phyloP scores from a whole-genome alignment of 805 yeast species.

The Kodamaea laetipori region DNA sequence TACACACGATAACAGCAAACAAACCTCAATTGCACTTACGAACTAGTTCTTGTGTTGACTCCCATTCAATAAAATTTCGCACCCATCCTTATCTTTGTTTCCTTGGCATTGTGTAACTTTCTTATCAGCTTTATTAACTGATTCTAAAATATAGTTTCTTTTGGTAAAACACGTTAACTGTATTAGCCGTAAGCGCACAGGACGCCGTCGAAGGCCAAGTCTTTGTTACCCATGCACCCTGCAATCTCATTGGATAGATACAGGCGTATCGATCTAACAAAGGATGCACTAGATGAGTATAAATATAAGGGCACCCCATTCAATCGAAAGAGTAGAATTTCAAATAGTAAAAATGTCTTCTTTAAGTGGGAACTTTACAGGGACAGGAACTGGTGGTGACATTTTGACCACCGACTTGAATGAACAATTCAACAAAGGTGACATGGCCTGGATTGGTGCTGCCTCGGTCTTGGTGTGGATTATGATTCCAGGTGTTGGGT shows the following conservation, averaged over 20 bases:
- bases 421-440: slow-evolving; percentile 66
- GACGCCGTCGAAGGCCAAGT: slow-evolving; percentile 4
- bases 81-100: too few species aligned
- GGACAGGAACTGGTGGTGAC: slow-evolving; percentile 78
- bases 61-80: too few species aligned
- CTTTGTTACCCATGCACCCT: slow-evolving; percentile 3
- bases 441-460: slow-evolving; percentile 83
- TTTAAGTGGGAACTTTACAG: slow-evolving; percentile 39
- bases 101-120: too few species aligned
- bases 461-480: slow-evolving; percentile 87
- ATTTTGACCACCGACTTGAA: slow-evolving; percentile 73
- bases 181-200: slow-evolving; percentile 2
- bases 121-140: too few species aligned
- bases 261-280: background rate
- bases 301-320: background rate
- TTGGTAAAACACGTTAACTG: too few species aligned
- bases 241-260: slow-evolving; percentile 5
- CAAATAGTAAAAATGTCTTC: slow-evolving; percentile 14
- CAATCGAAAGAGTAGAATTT: background rate
- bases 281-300: background rate
- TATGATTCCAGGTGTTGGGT: slow-evolving; percentile 96
- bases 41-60: too few species aligned
- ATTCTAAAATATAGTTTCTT: too few species aligned
- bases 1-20: too few species aligned
- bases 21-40: too few species aligned